phyloP scores from a whole-genome alignment of 225 moss, liverwort and hornwort genomes.

The Marchantia polymorpha region DNA sequence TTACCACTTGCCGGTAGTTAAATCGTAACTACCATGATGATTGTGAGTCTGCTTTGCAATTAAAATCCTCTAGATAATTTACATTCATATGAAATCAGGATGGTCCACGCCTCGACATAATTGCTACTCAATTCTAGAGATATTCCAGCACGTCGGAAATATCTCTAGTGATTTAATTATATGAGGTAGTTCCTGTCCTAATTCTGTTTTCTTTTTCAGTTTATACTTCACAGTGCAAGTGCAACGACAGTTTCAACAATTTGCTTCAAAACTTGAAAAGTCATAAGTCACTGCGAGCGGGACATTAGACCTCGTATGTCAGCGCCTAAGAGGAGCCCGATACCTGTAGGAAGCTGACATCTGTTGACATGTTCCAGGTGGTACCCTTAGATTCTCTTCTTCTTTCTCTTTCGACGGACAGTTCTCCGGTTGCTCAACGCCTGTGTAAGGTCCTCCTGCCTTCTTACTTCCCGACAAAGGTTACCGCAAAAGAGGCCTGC shows the following conservation, averaged over 20 bases:
- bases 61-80: no score
- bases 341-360: background rate
- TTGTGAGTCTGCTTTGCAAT: background rate
- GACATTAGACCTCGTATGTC: background rate
- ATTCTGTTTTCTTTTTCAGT: background rate
- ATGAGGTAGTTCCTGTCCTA: background rate
- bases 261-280: no score
- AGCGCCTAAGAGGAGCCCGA: background rate
- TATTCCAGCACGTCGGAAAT: background rate
- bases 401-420: conserved; percentile 44
- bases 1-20: background rate
- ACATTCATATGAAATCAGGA: background rate
- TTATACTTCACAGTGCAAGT: background rate
- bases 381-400: conserved; percentile 44
- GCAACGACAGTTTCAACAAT: no score
- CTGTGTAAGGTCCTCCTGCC: conserved; percentile 49
- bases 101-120: background rate
- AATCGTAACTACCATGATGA: background rate
- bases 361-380: conserved; percentile 34
- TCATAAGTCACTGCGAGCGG: no score
- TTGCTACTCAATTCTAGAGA: background rate
- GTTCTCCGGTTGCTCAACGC: conserved; percentile 41
- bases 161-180: background rate
- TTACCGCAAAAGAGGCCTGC: conserved; percentile 47
- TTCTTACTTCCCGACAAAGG: conserved; percentile 46